phyloP scores from a whole-genome alignment of 352 stramenopile species.

The Pythium plurisporium region DNA sequence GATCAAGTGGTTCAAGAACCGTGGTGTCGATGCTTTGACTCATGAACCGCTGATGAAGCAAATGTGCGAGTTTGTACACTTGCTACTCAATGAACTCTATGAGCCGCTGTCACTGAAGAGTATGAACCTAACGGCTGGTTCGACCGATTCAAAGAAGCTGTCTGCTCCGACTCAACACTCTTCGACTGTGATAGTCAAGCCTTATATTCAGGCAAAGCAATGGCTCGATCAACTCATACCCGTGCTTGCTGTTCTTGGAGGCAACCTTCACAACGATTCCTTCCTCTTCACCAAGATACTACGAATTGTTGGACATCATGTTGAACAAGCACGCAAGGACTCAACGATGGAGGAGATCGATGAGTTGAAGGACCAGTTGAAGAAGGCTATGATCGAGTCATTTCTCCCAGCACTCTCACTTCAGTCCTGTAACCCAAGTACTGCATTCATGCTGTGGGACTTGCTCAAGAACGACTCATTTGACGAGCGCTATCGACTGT shows the following conservation, averaged over 20 bases:
- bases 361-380: slow-evolving; percentile 27
- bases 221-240: slow-evolving; percentile 49
- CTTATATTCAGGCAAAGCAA: slow-evolving; percentile 33
- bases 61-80: slow-evolving; percentile 65
- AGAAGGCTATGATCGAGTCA: slow-evolving; percentile 49
- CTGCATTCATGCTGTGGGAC: slow-evolving; percentile 79
- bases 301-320: slow-evolving; percentile 48
- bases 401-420: slow-evolving; percentile 76
- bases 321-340: slow-evolving; percentile 36
- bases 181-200: slow-evolving; percentile 24
- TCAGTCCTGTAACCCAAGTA: slow-evolving; percentile 71
- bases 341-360: slow-evolving; percentile 5
- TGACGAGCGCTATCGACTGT: slow-evolving; percentile 76
- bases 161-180: not conserved
- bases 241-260: slow-evolving; percentile 60
- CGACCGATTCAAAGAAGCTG: slow-evolving; percentile 1
- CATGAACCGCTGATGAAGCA: slow-evolving; percentile 60
- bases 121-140: slow-evolving; percentile 33
- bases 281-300: slow-evolving; percentile 74
- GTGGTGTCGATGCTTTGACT: slow-evolving; percentile 59
- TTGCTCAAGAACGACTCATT: slow-evolving; percentile 72
- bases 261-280: slow-evolving; percentile 62
- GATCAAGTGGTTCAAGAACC: slow-evolving; percentile 71
- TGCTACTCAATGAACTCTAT: slow-evolving; percentile 53
- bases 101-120: slow-evolving; percentile 46